Percentiles rank a stretch among this genome's conserved stretches.
These are phyloP conservation scores for Colletotrichum shisoi DNA, from an alignment of 2,329 filamentous ascomycete species.

Conservation along the genomic window DNA sequence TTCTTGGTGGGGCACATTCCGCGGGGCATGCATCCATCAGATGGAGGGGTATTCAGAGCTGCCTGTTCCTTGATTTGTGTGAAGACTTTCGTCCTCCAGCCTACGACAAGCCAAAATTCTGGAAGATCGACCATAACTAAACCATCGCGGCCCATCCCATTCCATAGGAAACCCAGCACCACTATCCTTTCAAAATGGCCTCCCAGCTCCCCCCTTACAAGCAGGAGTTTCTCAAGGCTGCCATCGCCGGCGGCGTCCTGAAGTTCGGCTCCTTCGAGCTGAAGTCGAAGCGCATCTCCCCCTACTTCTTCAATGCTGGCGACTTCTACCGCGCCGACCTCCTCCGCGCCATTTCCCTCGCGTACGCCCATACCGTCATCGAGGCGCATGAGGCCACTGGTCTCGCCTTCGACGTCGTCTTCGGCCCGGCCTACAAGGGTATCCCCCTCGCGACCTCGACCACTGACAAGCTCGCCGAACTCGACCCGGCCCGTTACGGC, in stretches of 20 bases:
- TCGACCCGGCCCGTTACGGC: slow-evolving; percentile 72
- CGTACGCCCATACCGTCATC: slow-evolving; percentile 76
- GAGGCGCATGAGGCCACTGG: slow-evolving; percentile 53
- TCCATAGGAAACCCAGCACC: background rate
- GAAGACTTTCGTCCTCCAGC: slow-evolving; percentile 28
- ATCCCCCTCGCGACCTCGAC: slow-evolving; percentile 87
- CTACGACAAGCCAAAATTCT: slow-evolving; percentile 26
- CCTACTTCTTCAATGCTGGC: slow-evolving; percentile 98
- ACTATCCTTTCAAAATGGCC: slow-evolving; percentile 49
- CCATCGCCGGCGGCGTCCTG: slow-evolving; percentile 73
- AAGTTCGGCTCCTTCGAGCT: slow-evolving; percentile 86
- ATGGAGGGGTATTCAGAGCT: slow-evolving; percentile 32
- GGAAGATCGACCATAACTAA: slow-evolving; percentile 16
- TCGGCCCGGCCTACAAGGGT: slow-evolving; percentile 95
- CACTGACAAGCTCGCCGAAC: slow-evolving; percentile 75
- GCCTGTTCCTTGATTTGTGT: slow-evolving; percentile 2
- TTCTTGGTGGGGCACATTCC: slow-evolving; percentile 31
- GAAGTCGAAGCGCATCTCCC: slow-evolving; percentile 89
- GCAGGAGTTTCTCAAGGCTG: slow-evolving; percentile 73
- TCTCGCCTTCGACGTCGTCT: slow-evolving; percentile 81
- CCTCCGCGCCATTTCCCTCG: slow-evolving; percentile 77
- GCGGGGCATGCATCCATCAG: slow-evolving; percentile 26
- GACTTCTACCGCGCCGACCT: slow-evolving; percentile 85
- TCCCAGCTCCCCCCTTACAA: slow-evolving; percentile 69
- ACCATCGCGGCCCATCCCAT: background rate